These are phyloP conservation scores for Peronospora tabacina DNA, from an alignment of 352 stramenopile species.

Conservation along the genomic window DNA sequence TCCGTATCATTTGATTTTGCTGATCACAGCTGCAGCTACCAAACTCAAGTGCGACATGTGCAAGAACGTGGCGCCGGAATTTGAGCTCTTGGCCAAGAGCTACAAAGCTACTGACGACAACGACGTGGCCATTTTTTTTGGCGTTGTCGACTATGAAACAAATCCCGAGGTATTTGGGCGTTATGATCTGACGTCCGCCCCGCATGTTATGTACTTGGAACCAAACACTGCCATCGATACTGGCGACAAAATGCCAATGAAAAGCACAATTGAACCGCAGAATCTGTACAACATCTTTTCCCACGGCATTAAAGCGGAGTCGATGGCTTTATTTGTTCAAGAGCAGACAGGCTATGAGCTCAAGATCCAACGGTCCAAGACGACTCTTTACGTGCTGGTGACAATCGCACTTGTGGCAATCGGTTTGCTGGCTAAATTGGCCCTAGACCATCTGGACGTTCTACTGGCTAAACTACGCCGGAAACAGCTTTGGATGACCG, in stretches of 20 bases:
- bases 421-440: slow-evolving; percentile 43
- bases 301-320: slow-evolving; percentile 58
- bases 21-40: slow-evolving; percentile 66
- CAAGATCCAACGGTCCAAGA: slow-evolving; percentile 62
- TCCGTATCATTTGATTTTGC: slow-evolving; percentile 71
- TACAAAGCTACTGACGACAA: slow-evolving; percentile 64
- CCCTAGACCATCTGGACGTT: slow-evolving; percentile 60
- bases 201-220: slow-evolving; percentile 65
- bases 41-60: slow-evolving; percentile 77
- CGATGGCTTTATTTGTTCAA: slow-evolving; percentile 65
- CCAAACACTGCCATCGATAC: slow-evolving; percentile 51
- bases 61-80: slow-evolving; percentile 63
- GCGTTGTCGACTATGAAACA: slow-evolving; percentile 63
- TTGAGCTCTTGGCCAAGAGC: slow-evolving; percentile 51
- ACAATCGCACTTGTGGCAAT: slow-evolving; percentile 26
- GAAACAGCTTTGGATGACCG: slow-evolving; percentile 83
- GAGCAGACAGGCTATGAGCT: slow-evolving; percentile 80
- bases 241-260: slow-evolving; percentile 40
- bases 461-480: slow-evolving; percentile 63
- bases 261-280: slow-evolving; percentile 40
- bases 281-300: slow-evolving; percentile 81
- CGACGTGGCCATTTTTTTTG: slow-evolving; percentile 70
- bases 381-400: slow-evolving; percentile 47
- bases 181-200: slow-evolving; percentile 73
- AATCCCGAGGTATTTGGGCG: slow-evolving; percentile 64